These are phyloP conservation scores for Pythium rishiriense DNA, from an alignment of 352 stramenopile species.

Conservation along the genomic window DNA sequence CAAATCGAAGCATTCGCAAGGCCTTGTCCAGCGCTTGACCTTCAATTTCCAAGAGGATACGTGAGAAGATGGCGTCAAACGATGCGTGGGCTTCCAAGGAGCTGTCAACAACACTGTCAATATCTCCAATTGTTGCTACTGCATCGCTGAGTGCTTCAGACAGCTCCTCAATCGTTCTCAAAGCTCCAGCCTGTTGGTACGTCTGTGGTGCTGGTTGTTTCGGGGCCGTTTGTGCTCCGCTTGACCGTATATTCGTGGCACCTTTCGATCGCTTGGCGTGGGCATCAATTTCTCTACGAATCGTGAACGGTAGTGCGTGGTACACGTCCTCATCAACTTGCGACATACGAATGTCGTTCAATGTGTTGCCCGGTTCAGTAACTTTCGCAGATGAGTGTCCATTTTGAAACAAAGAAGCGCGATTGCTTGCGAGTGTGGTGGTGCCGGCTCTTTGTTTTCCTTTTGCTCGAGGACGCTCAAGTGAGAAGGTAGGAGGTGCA, in stretches of 20 bases:
- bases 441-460: constrained; percentile 22
- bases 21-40: constrained; percentile 49
- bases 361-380: constrained; percentile 17
- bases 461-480: constrained; percentile 24
- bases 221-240: not conserved
- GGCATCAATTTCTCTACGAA: constrained; percentile 71
- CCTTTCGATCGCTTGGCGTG: constrained; percentile 52
- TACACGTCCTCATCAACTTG: constrained; percentile 83
- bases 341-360: constrained; percentile 75
- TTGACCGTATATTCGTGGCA: not conserved
- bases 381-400: not conserved
- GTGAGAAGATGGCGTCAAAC: constrained; percentile 77
- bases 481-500: not conserved
- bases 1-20: constrained; percentile 69
- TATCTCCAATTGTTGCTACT: not conserved
- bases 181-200: not conserved
- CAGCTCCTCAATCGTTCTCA: constrained; percentile 60
- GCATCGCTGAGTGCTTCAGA: constrained; percentile 34
- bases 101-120: not conserved
- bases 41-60: constrained; percentile 75
- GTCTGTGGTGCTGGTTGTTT: not conserved
- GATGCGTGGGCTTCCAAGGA: not conserved
- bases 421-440: not conserved
- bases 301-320: constrained; percentile 56
- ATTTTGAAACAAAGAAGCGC: constrained; percentile 17